Percentiles rank a stretch among this genome's conserved stretches.
Conservation (phyloP, 352 stramenopile genomes). For the Pythium pyrilobum region DNA sequence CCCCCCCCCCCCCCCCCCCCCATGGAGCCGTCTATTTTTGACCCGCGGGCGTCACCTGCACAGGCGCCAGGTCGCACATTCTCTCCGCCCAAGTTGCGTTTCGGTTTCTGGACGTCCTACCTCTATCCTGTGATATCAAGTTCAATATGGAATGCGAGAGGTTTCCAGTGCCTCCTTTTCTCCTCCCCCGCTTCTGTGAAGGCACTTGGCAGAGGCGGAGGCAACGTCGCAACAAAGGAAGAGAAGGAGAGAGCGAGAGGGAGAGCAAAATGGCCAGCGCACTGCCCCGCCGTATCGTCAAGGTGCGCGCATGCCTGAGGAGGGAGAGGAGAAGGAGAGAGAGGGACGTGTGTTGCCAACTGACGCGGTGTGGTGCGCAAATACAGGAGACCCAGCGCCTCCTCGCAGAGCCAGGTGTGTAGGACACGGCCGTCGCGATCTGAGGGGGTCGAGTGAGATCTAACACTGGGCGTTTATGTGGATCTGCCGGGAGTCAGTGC, state of each 20-base stretch:
- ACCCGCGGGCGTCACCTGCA: too few relatives aligned
- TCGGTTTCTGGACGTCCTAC: too few relatives aligned
- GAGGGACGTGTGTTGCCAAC: background rate
- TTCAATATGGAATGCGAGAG: slow-evolving; percentile 8
- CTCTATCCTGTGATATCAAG: too few relatives aligned
- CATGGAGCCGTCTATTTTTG: too few relatives aligned
- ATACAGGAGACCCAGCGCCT: slow-evolving; percentile 92
- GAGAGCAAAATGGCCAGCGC: slow-evolving; percentile 39
- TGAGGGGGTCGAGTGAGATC: too few relatives aligned
- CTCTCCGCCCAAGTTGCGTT: too few relatives aligned
- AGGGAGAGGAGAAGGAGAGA: background rate
- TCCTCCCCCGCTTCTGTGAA: background rate
- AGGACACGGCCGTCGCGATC: too few relatives aligned
- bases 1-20: too few relatives aligned
- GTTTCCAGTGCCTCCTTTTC: background rate
- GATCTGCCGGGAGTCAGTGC: slow-evolving; percentile 36
- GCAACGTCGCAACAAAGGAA: too few relatives aligned
- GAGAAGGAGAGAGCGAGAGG: slow-evolving; percentile 6
- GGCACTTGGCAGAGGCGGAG: too few relatives aligned
- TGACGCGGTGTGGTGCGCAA: background rate
- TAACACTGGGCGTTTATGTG: too few relatives aligned
- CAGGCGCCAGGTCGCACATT: too few relatives aligned
- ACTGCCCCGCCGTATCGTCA: slow-evolving; percentile 70
- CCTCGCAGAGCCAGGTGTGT: slow-evolving; percentile 85
- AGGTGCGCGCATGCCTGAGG: slow-evolving; percentile 27